Evolutionary conservation across 148 eudicot genomes (phyloP).

Genomic region (Chenopodium formosanum): DNA sequence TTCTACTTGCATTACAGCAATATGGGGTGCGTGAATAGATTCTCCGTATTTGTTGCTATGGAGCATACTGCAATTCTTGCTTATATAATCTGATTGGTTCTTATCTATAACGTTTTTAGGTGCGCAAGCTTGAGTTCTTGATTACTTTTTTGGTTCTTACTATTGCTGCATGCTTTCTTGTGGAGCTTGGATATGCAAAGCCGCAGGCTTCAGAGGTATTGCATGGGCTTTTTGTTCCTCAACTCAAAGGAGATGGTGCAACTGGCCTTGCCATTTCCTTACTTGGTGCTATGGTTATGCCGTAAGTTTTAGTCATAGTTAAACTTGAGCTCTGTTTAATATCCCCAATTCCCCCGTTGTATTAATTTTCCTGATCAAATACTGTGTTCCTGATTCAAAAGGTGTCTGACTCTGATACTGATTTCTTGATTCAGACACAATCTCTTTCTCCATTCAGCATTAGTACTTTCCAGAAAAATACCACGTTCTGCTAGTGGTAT

Average conservation of each 20-base stretch:
- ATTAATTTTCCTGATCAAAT: neutral
- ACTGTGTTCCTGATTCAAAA: neutral
- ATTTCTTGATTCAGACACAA: slow-evolving; percentile 69
- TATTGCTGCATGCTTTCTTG: slow-evolving; percentile 81
- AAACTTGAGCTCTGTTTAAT: neutral
- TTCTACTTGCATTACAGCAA: slow-evolving; percentile 84
- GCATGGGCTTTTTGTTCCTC: slow-evolving; percentile 87
- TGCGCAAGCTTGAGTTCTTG: slow-evolving; percentile 90
- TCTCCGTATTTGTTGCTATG: neutral
- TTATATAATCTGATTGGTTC: slow-evolving; percentile 8
- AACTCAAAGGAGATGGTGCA: slow-evolving; percentile 84
- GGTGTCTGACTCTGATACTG: slow-evolving; percentile 2
- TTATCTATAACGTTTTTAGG: slow-evolving; percentile 38
- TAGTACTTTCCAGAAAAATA: slow-evolving; percentile 94
- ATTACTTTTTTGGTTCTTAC: slow-evolving; percentile 82
- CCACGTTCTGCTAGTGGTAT: slow-evolving; percentile 81
- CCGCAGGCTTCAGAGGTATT: slow-evolving; percentile 74
- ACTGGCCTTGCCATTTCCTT: slow-evolving; percentile 91
- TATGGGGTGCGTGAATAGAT: slow-evolving; percentile 64
- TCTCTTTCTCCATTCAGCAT: slow-evolving; percentile 96
- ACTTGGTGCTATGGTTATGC: slow-evolving; percentile 99
- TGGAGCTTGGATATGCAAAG: slow-evolving; percentile 87
- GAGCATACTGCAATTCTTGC: neutral
- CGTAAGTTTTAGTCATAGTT: slow-evolving; percentile 51
- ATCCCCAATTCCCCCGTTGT: neutral